Conservation (phyloP, 2,329 filamentous ascomycete genomes). For the Arthrobotrys megalospora region DNA sequence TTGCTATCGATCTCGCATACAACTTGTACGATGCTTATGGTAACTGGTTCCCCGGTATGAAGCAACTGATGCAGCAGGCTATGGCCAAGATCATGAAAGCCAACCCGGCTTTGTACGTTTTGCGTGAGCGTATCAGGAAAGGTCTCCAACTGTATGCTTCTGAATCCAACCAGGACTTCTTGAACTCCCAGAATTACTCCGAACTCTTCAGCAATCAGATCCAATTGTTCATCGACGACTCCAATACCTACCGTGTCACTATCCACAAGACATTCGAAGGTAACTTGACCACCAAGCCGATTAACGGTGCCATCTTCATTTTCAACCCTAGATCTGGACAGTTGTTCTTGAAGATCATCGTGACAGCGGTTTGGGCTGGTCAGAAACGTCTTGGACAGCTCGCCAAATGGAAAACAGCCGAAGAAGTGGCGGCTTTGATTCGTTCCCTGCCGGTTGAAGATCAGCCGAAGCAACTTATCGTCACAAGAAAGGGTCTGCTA, state of each 20-base stretch:
- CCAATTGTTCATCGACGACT: slow-evolving; percentile 98
- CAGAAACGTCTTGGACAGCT: slow-evolving; percentile 99
- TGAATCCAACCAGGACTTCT: slow-evolving; percentile 98
- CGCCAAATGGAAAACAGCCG: slow-evolving; percentile 99
- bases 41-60: slow-evolving; percentile 98
- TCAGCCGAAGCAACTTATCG: slow-evolving; percentile 98
- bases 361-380: slow-evolving; percentile 98
- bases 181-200: slow-evolving; percentile 99
- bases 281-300: slow-evolving; percentile 98
- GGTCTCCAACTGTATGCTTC: slow-evolving; percentile 97
- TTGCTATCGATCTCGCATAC: slow-evolving; percentile 96
- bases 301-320: slow-evolving; percentile 99
- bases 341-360: slow-evolving; percentile 98
- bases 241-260: slow-evolving; percentile 98
- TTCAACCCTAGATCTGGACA: slow-evolving; percentile 99
- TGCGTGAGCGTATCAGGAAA: slow-evolving; percentile 97
- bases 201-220: slow-evolving; percentile 99
- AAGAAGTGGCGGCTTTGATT: slow-evolving; percentile 98
- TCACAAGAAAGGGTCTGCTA: slow-evolving; percentile 95
- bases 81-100: slow-evolving; percentile 99
- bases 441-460: slow-evolving; percentile 96
- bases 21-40: slow-evolving; percentile 98
- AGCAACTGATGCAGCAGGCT: slow-evolving; percentile 94
- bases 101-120: slow-evolving; percentile 94
- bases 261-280: slow-evolving; percentile 99